These are phyloP conservation scores for Botryotinia narcissicola DNA, from an alignment of 2,329 filamentous ascomycete genomes.

Conservation along the genomic window DNA sequence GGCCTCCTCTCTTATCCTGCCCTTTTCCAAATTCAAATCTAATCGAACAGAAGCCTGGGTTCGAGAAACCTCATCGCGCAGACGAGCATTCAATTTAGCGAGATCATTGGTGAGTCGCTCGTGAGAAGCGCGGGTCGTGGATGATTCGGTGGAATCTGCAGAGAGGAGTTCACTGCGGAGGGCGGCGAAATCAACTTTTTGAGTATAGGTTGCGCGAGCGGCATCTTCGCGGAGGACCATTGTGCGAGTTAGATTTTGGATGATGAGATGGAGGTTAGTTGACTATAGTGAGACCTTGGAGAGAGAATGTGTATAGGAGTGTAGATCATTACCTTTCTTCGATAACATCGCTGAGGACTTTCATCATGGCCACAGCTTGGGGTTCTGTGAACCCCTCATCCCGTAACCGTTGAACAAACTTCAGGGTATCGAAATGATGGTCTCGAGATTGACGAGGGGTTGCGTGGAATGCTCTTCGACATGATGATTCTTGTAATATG, in stretches of 20 bases:
- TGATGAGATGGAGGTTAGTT: slow-evolving; percentile 49
- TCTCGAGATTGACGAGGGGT: slow-evolving; percentile 63
- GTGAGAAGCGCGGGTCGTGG: slow-evolving; percentile 83
- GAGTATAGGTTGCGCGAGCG: slow-evolving; percentile 73
- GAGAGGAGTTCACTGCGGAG: slow-evolving; percentile 90
- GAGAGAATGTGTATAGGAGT: background rate
- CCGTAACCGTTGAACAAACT: slow-evolving; percentile 88
- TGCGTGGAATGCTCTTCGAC: slow-evolving; percentile 60
- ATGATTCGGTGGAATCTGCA: slow-evolving; percentile 85
- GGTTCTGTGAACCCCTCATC: slow-evolving; percentile 93
- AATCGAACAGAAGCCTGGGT: slow-evolving; percentile 91
- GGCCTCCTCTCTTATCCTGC: slow-evolving; percentile 91
- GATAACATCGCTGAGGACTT: slow-evolving; percentile 91
- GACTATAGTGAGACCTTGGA: background rate
- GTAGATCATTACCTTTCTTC: slow-evolving; percentile 68
- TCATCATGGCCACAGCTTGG: slow-evolving; percentile 98
- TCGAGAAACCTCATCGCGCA: slow-evolving; percentile 90
- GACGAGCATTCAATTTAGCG: slow-evolving; percentile 82
- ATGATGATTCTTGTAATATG: slow-evolving; percentile 27
- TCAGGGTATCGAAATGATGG: slow-evolving; percentile 97
- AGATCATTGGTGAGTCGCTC: slow-evolving; percentile 93
- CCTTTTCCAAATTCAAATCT: slow-evolving; percentile 95
- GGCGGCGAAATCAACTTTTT: slow-evolving; percentile 98
- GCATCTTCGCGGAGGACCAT: slow-evolving; percentile 97
- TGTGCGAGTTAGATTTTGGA: slow-evolving; percentile 93